phyloP scores from a whole-genome alignment of 108 stramenopile species.

The Hondaea fermentalgiana region DNA sequence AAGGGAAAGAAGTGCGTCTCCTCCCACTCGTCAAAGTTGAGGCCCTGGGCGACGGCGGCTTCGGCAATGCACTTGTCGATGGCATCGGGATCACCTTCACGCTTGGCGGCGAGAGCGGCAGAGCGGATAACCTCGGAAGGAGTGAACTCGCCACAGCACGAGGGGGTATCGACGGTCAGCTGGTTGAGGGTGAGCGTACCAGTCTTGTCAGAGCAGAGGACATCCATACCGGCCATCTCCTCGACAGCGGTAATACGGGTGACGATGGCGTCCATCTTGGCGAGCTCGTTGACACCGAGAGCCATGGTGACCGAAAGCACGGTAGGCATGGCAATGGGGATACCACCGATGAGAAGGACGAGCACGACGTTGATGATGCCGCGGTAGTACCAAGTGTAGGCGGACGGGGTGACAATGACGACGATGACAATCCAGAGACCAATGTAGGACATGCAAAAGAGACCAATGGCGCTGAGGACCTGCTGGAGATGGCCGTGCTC shows the following conservation, averaged over 20 bases:
- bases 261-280: conserved; percentile 69
- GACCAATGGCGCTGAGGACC: conserved; percentile 38
- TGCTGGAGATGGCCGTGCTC: conserved; percentile 24
- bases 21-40: conserved; percentile 1
- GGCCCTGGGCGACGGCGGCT: conserved; percentile 15
- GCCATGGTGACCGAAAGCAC: conserved; percentile 69
- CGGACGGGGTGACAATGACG: conserved; percentile 51
- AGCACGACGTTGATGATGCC: conserved; percentile 28
- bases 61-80: conserved; percentile 61
- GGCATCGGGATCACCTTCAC: conserved; percentile 71
- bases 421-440: conserved; percentile 56
- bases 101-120: conserved; percentile 58
- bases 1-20: conserved; percentile 58
- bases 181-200: conserved; percentile 74
- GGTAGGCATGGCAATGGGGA: conserved; percentile 72
- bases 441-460: conserved; percentile 66
- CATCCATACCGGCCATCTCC: conserved; percentile 70
- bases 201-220: conserved; percentile 74
- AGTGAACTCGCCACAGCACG: conserved; percentile 41
- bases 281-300: conserved; percentile 64
- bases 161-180: conserved; percentile 62
- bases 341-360: conserved; percentile 65
- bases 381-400: conserved; percentile 34
- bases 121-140: conserved; percentile 49
- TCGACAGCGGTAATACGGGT: conserved; percentile 69